Evolutionary conservation across 306 rosid genomes (phyloP), one percentile per base, ranked within the genome.

Genomic region (Quercus variabilis): DNA sequence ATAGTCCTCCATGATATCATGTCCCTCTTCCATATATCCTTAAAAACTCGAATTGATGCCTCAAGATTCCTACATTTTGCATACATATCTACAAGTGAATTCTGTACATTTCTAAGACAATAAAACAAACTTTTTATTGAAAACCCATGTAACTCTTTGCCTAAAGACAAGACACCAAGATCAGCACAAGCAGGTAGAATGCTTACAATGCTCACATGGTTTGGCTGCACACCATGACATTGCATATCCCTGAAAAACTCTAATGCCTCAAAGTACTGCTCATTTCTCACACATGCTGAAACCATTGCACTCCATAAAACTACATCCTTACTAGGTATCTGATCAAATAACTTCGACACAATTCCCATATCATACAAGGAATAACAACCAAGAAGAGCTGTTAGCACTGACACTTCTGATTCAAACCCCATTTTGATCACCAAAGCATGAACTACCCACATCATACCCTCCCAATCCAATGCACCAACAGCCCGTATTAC

Each of bases 181-280:
- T 65, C 70, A 67, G 79, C 76, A 74, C 79, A 80, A 65, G 55
- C 83, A 31, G 83, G 75, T 26, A 80, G 52, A 52, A 74, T n/a
- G 52, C 83, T 74, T 55, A 80, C 79, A 21, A 80, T 67, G 52
- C 62, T 74, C 20, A 67, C 79, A 67, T 80, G 79, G 68, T 80
- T 74, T 63, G 79, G 79, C 31, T 43, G 74, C 71, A 55, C 71
- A 3, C 79, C 83, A 5, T 67, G 75, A 80, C 60, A 10, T 55
- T 80, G 83, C 79, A 80, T 74, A 38, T 67, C 75, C 65, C 79
- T 80, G 41, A 74, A 65, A 38, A 74, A 55, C 20, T 65, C 38
- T 2, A 80, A 74, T 17, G 79, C 79, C 20, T 74, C 75, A 38
- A n/a, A 55, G 51, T 11, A 67, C 79, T 25, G 75, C 59, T 70